Percentiles rank a stretch among this genome's conserved stretches.
phyloP scores from a whole-genome alignment of 345 rosid species.

The Eucalyptus guilfoylei region DNA sequence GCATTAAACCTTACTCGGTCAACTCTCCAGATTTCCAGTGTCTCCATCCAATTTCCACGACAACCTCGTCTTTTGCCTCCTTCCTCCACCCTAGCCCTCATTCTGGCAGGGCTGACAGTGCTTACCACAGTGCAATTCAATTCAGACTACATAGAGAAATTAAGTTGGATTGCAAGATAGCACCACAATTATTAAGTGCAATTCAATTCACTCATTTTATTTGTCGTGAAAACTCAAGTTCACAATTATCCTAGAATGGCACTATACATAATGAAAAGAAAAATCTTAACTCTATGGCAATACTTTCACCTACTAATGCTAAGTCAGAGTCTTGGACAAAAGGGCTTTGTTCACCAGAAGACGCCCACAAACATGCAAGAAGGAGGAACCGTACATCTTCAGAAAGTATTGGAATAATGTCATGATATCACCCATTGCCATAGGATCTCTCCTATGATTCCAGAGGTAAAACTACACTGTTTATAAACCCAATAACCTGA shows the following conservation, averaged over 20 bases:
- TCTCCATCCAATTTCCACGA: not conserved
- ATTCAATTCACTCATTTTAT: not conserved
- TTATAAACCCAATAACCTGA: not conserved
- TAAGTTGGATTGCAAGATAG: not conserved
- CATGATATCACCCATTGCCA: not conserved
- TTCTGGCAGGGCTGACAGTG: fast-evolving
- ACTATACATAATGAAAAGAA: not conserved
- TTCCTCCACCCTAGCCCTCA: not conserved
- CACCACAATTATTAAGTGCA: too few relatives aligned
- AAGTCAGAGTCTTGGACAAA: not conserved
- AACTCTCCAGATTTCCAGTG: not conserved
- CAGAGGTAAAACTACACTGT: not conserved
- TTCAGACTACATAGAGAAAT: not conserved
- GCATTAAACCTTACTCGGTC: not conserved
- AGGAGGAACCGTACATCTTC: not conserved
- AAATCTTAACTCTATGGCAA: not conserved
- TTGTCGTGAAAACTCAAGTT: not conserved
- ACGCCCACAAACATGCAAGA: not conserved
- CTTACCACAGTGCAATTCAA: not conserved
- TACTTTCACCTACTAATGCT: not conserved
- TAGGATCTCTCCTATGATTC: not conserved
- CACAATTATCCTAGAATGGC: not conserved
- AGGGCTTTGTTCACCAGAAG: not conserved
- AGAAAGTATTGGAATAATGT: not conserved
- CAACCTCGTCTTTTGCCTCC: not conserved